Percentiles rank a stretch among this genome's conserved stretches.
phyloP scores from a whole-genome alignment of 129 eudicot species.

The Heracleum sosnowskyi region DNA sequence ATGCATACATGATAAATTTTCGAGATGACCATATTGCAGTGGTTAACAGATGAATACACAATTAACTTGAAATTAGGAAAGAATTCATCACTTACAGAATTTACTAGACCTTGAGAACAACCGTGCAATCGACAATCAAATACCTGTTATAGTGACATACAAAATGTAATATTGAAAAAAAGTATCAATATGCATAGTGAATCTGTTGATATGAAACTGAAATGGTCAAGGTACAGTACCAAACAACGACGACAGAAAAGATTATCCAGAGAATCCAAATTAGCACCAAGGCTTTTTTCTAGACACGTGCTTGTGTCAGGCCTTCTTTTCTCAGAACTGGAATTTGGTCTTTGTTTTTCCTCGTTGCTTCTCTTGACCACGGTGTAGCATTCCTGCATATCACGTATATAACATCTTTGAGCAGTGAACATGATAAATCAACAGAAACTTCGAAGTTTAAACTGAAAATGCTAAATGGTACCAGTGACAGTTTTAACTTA shows the following conservation, averaged over 20 bases:
- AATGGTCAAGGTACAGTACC: slow-evolving; percentile 37
- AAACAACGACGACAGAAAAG: slow-evolving; percentile 96
- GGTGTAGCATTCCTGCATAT: slow-evolving; percentile 57
- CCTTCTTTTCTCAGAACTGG: slow-evolving; percentile 22
- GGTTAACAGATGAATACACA: too few relatives aligned
- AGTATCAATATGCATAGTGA: slow-evolving; percentile 4
- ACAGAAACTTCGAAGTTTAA: not conserved
- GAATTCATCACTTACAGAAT: slow-evolving; percentile 47
- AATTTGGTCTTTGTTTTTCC: slow-evolving; percentile 17
- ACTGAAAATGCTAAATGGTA: not conserved
- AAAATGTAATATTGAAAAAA: slow-evolving; percentile 9
- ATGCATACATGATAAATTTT: too few relatives aligned
- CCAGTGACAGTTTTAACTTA: not conserved
- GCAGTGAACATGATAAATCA: slow-evolving; percentile 4
- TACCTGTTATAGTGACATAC: slow-evolving; percentile 36
- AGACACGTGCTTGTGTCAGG: slow-evolving; percentile 29
- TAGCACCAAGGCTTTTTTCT: slow-evolving; percentile 62
- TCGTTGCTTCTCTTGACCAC: slow-evolving; percentile 41
- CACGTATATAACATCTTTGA: slow-evolving; percentile 17
- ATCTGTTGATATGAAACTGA: not conserved
- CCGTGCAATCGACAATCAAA: slow-evolving; percentile 96
- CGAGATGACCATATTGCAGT: too few relatives aligned
- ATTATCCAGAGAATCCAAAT: slow-evolving; percentile 84
- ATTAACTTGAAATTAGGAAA: slow-evolving; percentile 8
- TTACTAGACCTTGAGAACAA: slow-evolving; percentile 61